Base-by-base conservation (phyloP, 441 rosid species). In the Lepidium campestre region DNA sequence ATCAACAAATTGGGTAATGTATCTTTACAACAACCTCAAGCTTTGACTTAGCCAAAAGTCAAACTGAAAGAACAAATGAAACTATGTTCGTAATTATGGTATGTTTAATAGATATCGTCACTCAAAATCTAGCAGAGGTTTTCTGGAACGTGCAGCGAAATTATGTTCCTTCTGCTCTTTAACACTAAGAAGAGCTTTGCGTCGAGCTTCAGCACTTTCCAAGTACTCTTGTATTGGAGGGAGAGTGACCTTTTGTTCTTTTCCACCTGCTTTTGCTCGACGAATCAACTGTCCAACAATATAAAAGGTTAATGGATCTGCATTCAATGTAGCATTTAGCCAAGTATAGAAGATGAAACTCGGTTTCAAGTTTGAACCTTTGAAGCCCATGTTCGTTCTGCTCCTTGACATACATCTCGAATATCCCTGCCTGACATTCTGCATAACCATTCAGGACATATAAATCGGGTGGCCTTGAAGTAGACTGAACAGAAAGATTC, bases 341-440 rank as follows among this genome's bases (percentile, higher is more conserved):
- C 1, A 34, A 19, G 11, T 56, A 18, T 7, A 9, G 46, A 18
- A 23, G 18, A 58, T 6, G 8, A 54, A 29, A 2, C 12, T 5
- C 9, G 20, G 13, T 12, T 25, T 10, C 5, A 49, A 83, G 13
- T 12, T 25, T 10, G 7, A 49, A 83, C 99, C 96, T 91, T 91
- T 20, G 98, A 89, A 52, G 98, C 99, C 98, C 99, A 88, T 27
- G 82, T 71, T n/a, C 99, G 79, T 82, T 94, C 99, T 36, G 98
- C 97, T 76, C 86, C 96, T 80, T 89, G 96, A 72, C 98, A 91
- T 53, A 81, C 85, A 66, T 91, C 97, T 73, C 90, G 73, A 2
- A 89, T 90, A 77, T 89, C 98, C 78, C 99, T 83, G 54, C 96
- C 97, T 27, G 98, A 91, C 96, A 94, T 86, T 68, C 94, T 91